Percentiles rank a stretch among this genome's conserved stretches.
Conservation (phyloP, 257 asterid genomes). For the Capsicum pubescens region DNA sequence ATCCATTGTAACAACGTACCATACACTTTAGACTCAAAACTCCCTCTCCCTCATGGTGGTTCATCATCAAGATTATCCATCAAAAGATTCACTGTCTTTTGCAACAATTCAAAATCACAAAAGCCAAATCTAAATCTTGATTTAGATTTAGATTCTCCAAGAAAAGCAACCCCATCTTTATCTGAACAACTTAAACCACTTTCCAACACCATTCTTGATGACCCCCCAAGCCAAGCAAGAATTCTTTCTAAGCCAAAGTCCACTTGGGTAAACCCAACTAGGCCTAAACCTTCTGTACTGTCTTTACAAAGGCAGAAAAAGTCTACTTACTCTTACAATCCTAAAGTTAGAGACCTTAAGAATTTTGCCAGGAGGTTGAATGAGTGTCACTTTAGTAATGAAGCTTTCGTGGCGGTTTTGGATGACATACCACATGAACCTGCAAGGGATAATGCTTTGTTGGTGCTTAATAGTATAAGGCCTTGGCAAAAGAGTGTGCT, state of each 20-base stretch:
- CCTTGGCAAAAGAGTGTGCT: constrained; percentile 75
- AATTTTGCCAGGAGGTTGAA: constrained; percentile 66
- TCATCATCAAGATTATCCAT: constrained; percentile 41
- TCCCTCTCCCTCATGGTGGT: constrained; percentile 46
- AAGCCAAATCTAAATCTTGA: constrained; percentile 46
- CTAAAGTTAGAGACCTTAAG: constrained; percentile 71
- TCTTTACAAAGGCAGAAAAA: constrained; percentile 89
- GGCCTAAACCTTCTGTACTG: constrained; percentile 78
- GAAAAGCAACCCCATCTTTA: constrained; percentile 54
- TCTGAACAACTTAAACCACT: constrained; percentile 88
- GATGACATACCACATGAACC: constrained; percentile 60
- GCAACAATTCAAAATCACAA: constrained; percentile 54
- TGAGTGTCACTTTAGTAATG: constrained; percentile 57
- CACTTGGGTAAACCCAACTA: constrained; percentile 91
- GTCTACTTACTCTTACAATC: constrained; percentile 57
- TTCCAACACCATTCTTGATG: constrained; percentile 69
- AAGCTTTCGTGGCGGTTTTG: constrained; percentile 57
- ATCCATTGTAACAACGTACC: constrained; percentile 42
- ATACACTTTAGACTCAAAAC: constrained; percentile 50
- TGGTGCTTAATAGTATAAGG: constrained; percentile 67
- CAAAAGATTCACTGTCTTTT: constrained; percentile 49
- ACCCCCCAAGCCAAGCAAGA: constrained; percentile 55
- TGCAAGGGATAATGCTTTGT: constrained; percentile 68
- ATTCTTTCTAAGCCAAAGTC: constrained; percentile 82
- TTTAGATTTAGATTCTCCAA: constrained; percentile 43